Percentiles rank a stretch among this genome's conserved stretches.
phyloP scores from a whole-genome alignment of 2,329 filamentous ascomycete genomes.

The Biscogniauxia sp. region DNA sequence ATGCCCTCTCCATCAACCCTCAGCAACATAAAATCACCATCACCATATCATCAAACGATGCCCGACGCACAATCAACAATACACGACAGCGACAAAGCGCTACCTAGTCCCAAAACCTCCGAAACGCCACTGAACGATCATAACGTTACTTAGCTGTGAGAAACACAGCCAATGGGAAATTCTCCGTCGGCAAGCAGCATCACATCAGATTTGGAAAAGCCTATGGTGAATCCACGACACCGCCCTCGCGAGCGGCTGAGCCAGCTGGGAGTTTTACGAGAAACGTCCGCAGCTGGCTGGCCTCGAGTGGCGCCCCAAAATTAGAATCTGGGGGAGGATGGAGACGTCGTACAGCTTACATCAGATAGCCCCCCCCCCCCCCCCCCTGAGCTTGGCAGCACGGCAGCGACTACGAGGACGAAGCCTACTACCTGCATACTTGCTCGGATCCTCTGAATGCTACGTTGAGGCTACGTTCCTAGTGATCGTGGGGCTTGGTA shows the following conservation, averaged over 20 bases:
- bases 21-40: background rate
- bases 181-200: background rate
- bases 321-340: background rate
- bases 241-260: background rate
- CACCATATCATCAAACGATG: background rate
- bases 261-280: background rate
- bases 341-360: background rate
- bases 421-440: background rate
- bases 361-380: too few species aligned
- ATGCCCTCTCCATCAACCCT: background rate
- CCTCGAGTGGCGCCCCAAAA: background rate
- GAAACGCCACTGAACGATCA: background rate
- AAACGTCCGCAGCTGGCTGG: background rate
- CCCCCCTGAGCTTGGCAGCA: background rate
- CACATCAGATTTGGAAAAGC: background rate
- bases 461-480: background rate
- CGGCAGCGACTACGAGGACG: background rate
- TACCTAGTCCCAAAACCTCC: background rate
- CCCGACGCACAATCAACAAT: background rate
- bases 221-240: background rate
- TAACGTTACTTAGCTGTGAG: background rate
- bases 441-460: background rate
- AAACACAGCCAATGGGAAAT: background rate
- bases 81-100: background rate
- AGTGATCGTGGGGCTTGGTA: background rate